Conservation (phyloP, 306 rosid species). For the Cicer pinnatifidum region DNA sequence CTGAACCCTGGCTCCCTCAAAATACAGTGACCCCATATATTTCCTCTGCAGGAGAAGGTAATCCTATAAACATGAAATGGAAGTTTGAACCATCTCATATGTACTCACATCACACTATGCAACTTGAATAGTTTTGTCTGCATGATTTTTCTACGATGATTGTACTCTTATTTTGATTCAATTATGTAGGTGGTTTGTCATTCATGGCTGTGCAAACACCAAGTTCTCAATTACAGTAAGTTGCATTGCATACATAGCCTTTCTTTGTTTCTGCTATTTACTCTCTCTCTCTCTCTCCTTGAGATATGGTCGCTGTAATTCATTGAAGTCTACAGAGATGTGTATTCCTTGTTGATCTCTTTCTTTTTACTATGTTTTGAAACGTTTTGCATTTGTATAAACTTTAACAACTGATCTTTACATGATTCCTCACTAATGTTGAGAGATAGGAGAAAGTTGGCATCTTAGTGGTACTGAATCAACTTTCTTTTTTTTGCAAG, state of each 20-base stretch:
- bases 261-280: neutral
- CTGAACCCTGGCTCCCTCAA: slow-evolving; percentile 81
- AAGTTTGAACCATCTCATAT: slow-evolving; percentile 33
- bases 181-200: slow-evolving; percentile 67
- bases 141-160: neutral
- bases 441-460: slow-evolving; percentile 10
- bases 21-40: slow-evolving; percentile 55
- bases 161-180: slow-evolving; percentile 40
- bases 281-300: neutral
- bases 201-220: slow-evolving; percentile 66
- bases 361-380: slow-evolving; percentile 21
- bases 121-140: neutral
- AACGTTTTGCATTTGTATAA: neutral
- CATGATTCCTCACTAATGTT: slow-evolving; percentile 1
- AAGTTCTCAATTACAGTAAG: slow-evolving; percentile 73
- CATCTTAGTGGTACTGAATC: slow-evolving; percentile 22
- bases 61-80: slow-evolving; percentile 28
- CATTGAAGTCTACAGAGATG: neutral
- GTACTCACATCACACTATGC: neutral
- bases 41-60: slow-evolving; percentile 76
- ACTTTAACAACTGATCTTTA: neutral
- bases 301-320: neutral
- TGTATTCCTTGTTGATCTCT: slow-evolving; percentile 5
- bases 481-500: slow-evolving; percentile 1
- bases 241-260: slow-evolving; percentile 37